Evolutionary conservation across 257 asterid species (phyloP).

Genomic region (Rauvolfia tetraphylla): DNA sequence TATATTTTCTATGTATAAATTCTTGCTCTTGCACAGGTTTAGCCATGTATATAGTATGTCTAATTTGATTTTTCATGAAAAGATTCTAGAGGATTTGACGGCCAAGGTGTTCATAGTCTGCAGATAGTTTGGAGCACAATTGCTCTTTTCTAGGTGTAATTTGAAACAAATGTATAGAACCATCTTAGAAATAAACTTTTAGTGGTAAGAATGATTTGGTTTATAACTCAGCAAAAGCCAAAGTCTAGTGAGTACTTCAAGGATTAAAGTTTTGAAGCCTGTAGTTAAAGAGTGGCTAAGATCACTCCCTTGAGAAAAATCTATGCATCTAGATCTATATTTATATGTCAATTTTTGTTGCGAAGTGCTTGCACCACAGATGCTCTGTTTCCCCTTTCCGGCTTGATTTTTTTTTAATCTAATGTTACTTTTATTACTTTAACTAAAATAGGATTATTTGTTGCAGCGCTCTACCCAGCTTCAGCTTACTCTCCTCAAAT

Average conservation of each 20-base stretch:
- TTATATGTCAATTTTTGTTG: neutral
- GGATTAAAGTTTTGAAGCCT: neutral
- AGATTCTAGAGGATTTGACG: neutral
- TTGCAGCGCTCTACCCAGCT: constrained; percentile 72
- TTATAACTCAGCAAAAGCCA: neutral
- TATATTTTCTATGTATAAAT: neutral
- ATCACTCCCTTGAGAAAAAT: neutral
- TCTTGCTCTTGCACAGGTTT: neutral
- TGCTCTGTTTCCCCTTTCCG: neutral
- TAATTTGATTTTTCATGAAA: neutral
- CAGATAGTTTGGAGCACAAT: neutral
- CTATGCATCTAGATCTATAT: neutral
- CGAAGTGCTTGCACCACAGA: neutral
- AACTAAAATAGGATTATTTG: neutral
- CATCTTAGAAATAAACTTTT: neutral
- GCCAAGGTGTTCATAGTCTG: neutral
- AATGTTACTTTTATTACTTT: neutral
- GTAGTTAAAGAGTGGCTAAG: neutral
- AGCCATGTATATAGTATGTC: neutral
- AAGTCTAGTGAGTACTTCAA: neutral
- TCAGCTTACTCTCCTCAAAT: constrained; percentile 56
- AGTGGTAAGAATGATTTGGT: neutral
- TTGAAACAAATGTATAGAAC: neutral
- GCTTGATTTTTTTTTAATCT: neutral
- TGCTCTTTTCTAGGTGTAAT: too few species aligned